These are phyloP conservation scores for Lyophyllum atratum DNA, from an alignment of 768 basidiomycete genomes.

Conservation along the genomic window DNA sequence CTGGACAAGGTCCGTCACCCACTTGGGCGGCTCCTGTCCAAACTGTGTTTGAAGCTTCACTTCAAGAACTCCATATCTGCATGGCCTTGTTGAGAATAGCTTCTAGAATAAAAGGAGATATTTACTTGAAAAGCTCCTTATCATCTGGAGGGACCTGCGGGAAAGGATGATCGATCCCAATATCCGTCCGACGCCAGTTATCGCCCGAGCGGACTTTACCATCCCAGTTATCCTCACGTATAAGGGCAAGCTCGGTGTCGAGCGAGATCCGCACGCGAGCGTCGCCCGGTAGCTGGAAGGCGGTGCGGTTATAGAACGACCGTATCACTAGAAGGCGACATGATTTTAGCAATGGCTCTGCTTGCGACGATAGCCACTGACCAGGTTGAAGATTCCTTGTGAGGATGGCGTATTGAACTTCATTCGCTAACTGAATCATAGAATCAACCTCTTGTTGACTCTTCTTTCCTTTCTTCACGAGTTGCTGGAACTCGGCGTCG, in stretches of 20 bases:
- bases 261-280: constrained; percentile 98
- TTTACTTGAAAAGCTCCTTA: constrained; percentile 87
- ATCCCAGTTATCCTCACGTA: constrained; percentile 98
- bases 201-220: constrained; percentile 70
- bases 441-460: constrained; percentile 85
- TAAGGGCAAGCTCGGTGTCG: constrained; percentile 92
- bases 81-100: neutral
- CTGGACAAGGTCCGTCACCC: constrained; percentile 95
- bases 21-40: constrained; percentile 93
- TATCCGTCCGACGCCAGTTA: constrained; percentile 95
- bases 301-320: constrained; percentile 98
- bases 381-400: constrained; percentile 83
- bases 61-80: constrained; percentile 88
- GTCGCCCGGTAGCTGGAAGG: constrained; percentile 98
- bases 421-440: constrained; percentile 96
- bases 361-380: constrained; percentile 31
- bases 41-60: constrained; percentile 97
- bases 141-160: constrained; percentile 72
- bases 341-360: neutral
- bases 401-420: constrained; percentile 90
- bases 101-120: constrained; percentile 15
- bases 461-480: constrained; percentile 91
- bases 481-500: constrained; percentile 88
- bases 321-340: constrained; percentile 69
- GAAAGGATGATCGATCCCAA: constrained; percentile 93